A percentile compares a stretch with the other conserved stretches of the same genome.
Conservation (phyloP, 2,329 filamentous ascomycete species). For the Cercospora nicotianae region DNA sequence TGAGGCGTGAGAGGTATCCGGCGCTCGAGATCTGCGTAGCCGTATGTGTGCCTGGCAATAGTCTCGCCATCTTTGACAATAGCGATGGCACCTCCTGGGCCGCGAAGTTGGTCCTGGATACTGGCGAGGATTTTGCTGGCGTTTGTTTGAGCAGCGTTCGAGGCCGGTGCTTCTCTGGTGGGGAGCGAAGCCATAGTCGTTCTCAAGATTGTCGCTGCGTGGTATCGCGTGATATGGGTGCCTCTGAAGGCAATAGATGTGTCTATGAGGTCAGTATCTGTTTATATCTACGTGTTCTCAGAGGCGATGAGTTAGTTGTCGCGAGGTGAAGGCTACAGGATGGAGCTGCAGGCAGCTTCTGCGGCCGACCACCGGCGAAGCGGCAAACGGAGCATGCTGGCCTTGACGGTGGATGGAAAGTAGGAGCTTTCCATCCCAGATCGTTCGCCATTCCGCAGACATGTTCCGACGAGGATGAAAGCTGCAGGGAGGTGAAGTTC, state of each 20-base stretch:
- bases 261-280: background rate
- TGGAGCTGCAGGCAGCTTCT: background rate
- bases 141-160: background rate
- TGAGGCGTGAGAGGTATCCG: constrained; percentile 41
- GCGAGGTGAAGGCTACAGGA: background rate
- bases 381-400: background rate
- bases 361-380: constrained; percentile 11
- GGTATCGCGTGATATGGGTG: background rate
- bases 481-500: background rate
- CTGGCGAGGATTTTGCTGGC: background rate
- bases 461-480: background rate
- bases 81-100: constrained; percentile 47
- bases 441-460: background rate
- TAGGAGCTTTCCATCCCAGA: background rate
- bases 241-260: background rate
- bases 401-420: background rate
- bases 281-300: background rate
- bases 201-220: background rate
- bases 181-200: background rate
- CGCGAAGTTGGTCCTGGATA: constrained; percentile 29
- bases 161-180: background rate
- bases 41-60: constrained; percentile 44
- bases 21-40: constrained; percentile 46
- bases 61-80: constrained; percentile 48
- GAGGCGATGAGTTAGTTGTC: background rate